Conservation (phyloP, 352 stramenopile genomes). For the Globisporangium iwayamae region DNA sequence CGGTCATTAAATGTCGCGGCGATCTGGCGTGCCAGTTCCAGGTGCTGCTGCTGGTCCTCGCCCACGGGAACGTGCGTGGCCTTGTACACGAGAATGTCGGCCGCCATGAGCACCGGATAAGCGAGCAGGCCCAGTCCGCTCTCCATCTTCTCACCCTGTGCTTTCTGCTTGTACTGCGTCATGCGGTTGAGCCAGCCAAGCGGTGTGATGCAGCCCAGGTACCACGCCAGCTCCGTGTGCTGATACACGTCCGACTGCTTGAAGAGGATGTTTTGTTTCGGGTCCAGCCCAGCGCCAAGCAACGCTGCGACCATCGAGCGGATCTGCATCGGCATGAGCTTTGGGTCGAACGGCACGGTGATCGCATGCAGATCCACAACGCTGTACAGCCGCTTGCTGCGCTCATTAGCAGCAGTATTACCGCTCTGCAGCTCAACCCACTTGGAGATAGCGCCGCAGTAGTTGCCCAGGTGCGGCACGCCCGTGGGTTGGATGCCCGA, state of each 20-base stretch:
- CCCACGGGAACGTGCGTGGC: slow-evolving; percentile 96
- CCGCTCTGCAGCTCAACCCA: slow-evolving; percentile 94
- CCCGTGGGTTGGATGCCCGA: slow-evolving; percentile 98
- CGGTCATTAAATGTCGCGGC: slow-evolving; percentile 95
- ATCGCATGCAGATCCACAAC: slow-evolving; percentile 98
- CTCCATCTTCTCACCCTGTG: slow-evolving; percentile 68
- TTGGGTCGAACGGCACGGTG: slow-evolving; percentile 94
- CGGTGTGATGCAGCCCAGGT: slow-evolving; percentile 96
- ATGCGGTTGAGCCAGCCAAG: slow-evolving; percentile 98
- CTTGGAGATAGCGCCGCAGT: slow-evolving; percentile 96
- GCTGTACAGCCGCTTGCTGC: slow-evolving; percentile 43
- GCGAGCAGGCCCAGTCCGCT: slow-evolving; percentile 92
- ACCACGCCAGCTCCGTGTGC: slow-evolving; percentile 97
- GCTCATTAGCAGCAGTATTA: not conserved
- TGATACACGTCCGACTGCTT: slow-evolving; percentile 71
- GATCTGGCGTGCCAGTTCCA: slow-evolving; percentile 98
- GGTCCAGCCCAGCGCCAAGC: slow-evolving; percentile 91
- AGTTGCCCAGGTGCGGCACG: slow-evolving; percentile 98
- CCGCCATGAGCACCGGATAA: slow-evolving; percentile 99
- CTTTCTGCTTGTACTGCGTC: slow-evolving; percentile 99
- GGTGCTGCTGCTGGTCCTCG: slow-evolving; percentile 97
- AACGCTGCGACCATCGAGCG: slow-evolving; percentile 92
- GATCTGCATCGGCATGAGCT: slow-evolving; percentile 85
- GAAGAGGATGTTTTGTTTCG: slow-evolving; percentile 69
- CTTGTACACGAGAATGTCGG: slow-evolving; percentile 99